phyloP scores from a whole-genome alignment of 2,329 filamentous ascomycete species.

The Orbilia blumenaviensis region DNA sequence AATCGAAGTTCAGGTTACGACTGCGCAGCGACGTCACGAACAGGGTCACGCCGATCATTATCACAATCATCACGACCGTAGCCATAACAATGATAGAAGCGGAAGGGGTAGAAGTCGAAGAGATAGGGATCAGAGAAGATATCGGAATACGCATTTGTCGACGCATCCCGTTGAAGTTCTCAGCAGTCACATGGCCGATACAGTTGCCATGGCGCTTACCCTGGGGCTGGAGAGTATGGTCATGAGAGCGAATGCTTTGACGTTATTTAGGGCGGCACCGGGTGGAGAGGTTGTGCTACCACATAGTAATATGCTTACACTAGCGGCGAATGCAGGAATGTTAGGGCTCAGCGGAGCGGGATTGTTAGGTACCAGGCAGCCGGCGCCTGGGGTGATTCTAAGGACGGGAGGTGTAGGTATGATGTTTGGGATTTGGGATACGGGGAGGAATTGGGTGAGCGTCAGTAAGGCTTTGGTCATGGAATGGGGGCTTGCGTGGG shows the following conservation, averaged over 20 bases:
- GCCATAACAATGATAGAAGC: not conserved
- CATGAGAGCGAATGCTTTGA: slow-evolving; percentile 56
- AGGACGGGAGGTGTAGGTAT: slow-evolving; percentile 29
- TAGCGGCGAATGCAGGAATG: slow-evolving; percentile 46
- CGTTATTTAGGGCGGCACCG: slow-evolving; percentile 10
- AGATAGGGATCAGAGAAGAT: slow-evolving; percentile 33
- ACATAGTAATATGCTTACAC: slow-evolving; percentile 40
- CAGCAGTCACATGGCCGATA: slow-evolving; percentile 57
- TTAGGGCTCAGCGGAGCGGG: slow-evolving; percentile 27
- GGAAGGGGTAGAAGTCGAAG: slow-evolving; percentile 12
- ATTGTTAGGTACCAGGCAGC: slow-evolving; percentile 16
- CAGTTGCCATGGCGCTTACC: slow-evolving; percentile 55
- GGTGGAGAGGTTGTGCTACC: slow-evolving; percentile 32
- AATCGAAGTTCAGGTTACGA: slow-evolving; percentile 53
- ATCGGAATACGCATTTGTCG: slow-evolving; percentile 51
- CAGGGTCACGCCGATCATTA: not conserved
- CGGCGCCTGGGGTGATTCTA: not conserved
- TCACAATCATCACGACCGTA: not conserved
- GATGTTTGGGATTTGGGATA: slow-evolving; percentile 50
- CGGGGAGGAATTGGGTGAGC: slow-evolving; percentile 48
- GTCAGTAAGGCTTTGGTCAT: slow-evolving; percentile 53
- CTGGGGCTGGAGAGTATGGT: slow-evolving; percentile 56
- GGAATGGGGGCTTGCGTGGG: slow-evolving; percentile 57
- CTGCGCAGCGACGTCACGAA: slow-evolving; percentile 16
- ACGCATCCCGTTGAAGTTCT: slow-evolving; percentile 56